Percentiles rank a stretch among this genome's conserved stretches.
Conservation (phyloP, 306 rosid genomes). For the Sicyos baderoa region DNA sequence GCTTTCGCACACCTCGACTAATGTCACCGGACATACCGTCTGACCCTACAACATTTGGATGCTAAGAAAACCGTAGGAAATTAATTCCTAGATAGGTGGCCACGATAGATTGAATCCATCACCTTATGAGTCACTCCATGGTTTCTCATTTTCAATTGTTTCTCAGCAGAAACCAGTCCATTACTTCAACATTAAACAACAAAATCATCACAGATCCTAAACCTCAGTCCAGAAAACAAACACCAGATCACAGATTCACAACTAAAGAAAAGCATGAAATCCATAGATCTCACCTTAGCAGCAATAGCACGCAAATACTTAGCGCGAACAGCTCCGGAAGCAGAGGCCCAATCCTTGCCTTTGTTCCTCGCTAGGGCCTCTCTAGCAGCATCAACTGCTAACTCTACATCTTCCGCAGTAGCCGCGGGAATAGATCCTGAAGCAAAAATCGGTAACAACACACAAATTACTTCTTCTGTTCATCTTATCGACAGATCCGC, state of each 20-base stretch:
- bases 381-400: conserved; percentile 76
- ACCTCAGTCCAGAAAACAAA: neutral
- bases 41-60: too few relatives aligned
- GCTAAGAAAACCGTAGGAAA: too few relatives aligned
- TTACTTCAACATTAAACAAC: neutral
- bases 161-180: neutral
- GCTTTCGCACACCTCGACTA: too few relatives aligned
- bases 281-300: conserved; percentile 39
- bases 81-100: too few relatives aligned
- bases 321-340: conserved; percentile 76
- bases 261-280: neutral
- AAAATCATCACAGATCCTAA: neutral
- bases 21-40: too few relatives aligned
- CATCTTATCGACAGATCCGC: neutral
- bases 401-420: conserved; percentile 79
- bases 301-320: conserved; percentile 90
- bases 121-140: too few relatives aligned
- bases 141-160: neutral
- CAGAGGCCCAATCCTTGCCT: conserved; percentile 71
- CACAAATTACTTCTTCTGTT: neutral
- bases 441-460: conserved; percentile 21
- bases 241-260: conserved; percentile 1
- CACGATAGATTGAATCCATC: too few relatives aligned
- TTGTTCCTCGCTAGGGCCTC: conserved; percentile 59
- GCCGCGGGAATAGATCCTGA: conserved; percentile 81